Evolutionary conservation across 345 rosid genomes (phyloP).

Genomic region (Corchorus capsularis): DNA sequence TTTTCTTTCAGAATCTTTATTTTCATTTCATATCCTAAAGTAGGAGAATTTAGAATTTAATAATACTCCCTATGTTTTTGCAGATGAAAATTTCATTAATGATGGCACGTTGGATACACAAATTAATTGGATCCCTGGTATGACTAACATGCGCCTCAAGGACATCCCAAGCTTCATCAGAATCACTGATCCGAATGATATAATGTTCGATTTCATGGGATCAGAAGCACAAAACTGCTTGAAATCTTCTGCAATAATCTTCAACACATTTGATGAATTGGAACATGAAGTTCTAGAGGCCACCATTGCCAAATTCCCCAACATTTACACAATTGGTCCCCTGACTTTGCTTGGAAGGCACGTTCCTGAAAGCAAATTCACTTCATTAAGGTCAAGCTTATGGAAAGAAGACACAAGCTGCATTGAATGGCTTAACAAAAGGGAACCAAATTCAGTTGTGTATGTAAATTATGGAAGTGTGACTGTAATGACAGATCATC

Average conservation of each 20-base stretch:
- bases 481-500: slow-evolving; percentile 11
- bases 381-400: neutral
- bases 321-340: neutral
- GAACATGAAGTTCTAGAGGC: neutral
- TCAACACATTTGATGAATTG: neutral
- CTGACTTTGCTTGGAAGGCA: neutral
- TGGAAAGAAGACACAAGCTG: neutral
- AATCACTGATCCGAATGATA: slow-evolving; percentile 27
- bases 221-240: slow-evolving; percentile 17
- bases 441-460: slow-evolving; percentile 25
- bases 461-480: slow-evolving; percentile 31
- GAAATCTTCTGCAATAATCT: slow-evolving; percentile 12
- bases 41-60: too few species aligned
- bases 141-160: slow-evolving; percentile 26
- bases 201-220: slow-evolving; percentile 28
- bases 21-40: too few species aligned
- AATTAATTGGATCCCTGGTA: slow-evolving; percentile 32
- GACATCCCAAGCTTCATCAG: slow-evolving; percentile 30
- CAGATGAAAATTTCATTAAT: slow-evolving; percentile 23
- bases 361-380: neutral
- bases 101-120: slow-evolving; percentile 31
- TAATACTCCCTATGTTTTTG: neutral
- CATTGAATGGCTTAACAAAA: slow-evolving; percentile 3
- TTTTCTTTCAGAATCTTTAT: neutral
- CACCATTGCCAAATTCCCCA: neutral